phyloP scores from a whole-genome alignment of 1,284 basidiomycete species.

The Sanguinoderma infundibulare region DNA sequence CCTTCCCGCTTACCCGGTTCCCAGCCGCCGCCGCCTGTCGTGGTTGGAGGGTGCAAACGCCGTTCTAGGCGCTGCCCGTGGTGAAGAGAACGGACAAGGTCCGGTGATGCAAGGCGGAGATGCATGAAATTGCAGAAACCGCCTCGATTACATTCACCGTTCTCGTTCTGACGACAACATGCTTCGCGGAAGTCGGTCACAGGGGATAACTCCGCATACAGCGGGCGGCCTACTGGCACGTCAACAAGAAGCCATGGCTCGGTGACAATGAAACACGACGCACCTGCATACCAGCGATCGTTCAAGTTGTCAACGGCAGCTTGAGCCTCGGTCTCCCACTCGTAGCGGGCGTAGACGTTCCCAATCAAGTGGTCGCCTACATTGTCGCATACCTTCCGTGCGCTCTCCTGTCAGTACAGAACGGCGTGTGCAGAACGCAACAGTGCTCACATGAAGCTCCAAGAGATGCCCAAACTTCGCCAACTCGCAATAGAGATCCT shows the following conservation, averaged over 20 bases:
- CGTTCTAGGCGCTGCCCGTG: conserved; percentile 87
- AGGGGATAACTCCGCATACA: conserved; percentile 98
- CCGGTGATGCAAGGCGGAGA: conserved; percentile 83
- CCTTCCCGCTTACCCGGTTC: conserved; percentile 72
- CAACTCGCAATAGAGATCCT: conserved; percentile 92
- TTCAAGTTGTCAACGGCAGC: conserved; percentile 92
- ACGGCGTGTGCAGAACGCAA: background rate
- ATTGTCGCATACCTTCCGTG: conserved; percentile 92
- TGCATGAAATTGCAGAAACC: conserved; percentile 99
- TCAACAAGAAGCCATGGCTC: background rate
- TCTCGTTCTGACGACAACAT: conserved; percentile 97
- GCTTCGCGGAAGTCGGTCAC: conserved; percentile 99
- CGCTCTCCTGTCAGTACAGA: conserved; percentile 4
- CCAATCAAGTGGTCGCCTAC: conserved; percentile 99
- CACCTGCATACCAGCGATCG: conserved; percentile 97
- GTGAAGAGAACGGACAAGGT: conserved; percentile 78
- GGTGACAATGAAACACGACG: conserved; percentile 37
- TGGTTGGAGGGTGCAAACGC: conserved; percentile 68
- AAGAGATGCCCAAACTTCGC: conserved; percentile 94
- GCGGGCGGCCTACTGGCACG: conserved; percentile 71
- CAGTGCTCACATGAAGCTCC: conserved; percentile 84
- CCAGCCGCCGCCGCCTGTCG: conserved; percentile 73
- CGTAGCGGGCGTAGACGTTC: conserved; percentile 98
- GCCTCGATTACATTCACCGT: conserved; percentile 94
- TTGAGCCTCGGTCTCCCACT: conserved; percentile 98